Evolutionary conservation across 805 yeast genomes (phyloP).

Genomic region (Diddensiella santjacobensis): DNA sequence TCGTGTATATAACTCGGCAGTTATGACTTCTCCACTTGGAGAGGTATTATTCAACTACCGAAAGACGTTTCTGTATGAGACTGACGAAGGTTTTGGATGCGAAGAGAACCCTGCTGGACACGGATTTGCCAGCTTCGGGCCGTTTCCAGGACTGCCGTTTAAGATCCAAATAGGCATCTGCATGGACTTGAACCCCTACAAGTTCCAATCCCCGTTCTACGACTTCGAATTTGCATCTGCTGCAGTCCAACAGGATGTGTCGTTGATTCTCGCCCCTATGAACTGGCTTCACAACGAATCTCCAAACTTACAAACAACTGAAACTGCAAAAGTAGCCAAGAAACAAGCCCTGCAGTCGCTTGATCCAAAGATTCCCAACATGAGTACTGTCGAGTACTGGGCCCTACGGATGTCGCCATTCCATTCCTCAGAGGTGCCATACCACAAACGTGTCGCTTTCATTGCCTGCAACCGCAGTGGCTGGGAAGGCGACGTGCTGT

Average conservation of each 20-base stretch:
- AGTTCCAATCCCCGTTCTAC: slow-evolving; percentile 75
- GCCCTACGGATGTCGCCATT: slow-evolving; percentile 64
- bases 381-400: slow-evolving; percentile 67
- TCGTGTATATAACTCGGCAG: slow-evolving; percentile 64
- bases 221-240: slow-evolving; percentile 65
- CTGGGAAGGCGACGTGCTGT: slow-evolving; percentile 50
- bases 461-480: slow-evolving; percentile 73
- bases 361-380: slow-evolving; percentile 41
- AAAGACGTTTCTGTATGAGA: slow-evolving; percentile 69
- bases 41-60: slow-evolving; percentile 60
- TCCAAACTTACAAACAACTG: slow-evolving; percentile 12
- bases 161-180: slow-evolving; percentile 75
- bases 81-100: slow-evolving; percentile 82
- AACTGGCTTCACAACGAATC: slow-evolving; percentile 62
- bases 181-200: slow-evolving; percentile 89
- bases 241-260: slow-evolving; percentile 45
- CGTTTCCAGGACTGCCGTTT: slow-evolving; percentile 22
- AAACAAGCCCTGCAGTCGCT: slow-evolving; percentile 11
- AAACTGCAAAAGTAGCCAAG: slow-evolving; percentile 11
- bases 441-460: slow-evolving; percentile 35
- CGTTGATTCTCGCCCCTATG: slow-evolving; percentile 71
- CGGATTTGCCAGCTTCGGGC: slow-evolving; percentile 36
- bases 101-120: slow-evolving; percentile 54
- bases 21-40: slow-evolving; percentile 60
- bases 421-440: slow-evolving; percentile 32